A percentile compares a stretch with the other conserved stretches of the same genome.
Evolutionary conservation across 2,329 filamentous ascomycete species (phyloP).

Genomic region (Penicillium italicum): DNA sequence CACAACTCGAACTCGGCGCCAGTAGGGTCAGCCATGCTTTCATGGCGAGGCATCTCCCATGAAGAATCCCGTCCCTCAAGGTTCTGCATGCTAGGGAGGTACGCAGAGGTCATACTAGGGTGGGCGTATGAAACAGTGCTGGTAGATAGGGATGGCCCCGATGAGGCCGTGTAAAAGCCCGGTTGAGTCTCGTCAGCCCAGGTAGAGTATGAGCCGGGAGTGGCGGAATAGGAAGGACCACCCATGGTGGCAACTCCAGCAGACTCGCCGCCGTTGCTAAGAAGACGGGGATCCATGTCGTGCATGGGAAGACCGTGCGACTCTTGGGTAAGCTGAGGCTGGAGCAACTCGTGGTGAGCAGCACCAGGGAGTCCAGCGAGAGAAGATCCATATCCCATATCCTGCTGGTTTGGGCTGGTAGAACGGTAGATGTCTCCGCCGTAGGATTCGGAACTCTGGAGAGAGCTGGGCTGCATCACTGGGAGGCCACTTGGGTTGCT

Average conservation of each 20-base stretch:
- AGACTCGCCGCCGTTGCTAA: constrained; percentile 29
- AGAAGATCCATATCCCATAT: constrained; percentile 31
- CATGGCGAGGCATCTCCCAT: constrained; percentile 10
- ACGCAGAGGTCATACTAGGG: not conserved
- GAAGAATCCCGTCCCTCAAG: constrained; percentile 7
- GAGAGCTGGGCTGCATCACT: constrained; percentile 43
- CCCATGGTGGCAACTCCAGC: constrained; percentile 11
- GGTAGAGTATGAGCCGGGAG: constrained; percentile 1
- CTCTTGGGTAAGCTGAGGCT: constrained; percentile 29
- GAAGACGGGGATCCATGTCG: constrained; percentile 44
- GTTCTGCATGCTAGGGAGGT: constrained; percentile 11
- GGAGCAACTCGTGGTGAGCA: constrained; percentile 44
- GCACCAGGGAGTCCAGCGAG: constrained; percentile 45
- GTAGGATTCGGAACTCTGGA: constrained; percentile 25
- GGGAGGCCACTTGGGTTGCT: constrained; percentile 54
- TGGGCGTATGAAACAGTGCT: constrained; percentile 10
- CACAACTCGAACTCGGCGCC: constrained; percentile 9
- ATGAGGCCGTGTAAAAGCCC: not conserved
- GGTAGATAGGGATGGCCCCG: not conserved
- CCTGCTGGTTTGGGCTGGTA: constrained; percentile 29
- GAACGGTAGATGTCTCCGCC: constrained; percentile 45
- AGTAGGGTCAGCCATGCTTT: constrained; percentile 2
- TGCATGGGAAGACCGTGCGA: constrained; percentile 24
- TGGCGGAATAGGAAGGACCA: not conserved
- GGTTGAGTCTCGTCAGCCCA: constrained; percentile 7